A percentile compares a stretch with the other conserved stretches of the same genome.
These are phyloP conservation scores for Aspergillus wentii DNA, from an alignment of 495 filamentous ascomycete genomes.

Conservation along the genomic window DNA sequence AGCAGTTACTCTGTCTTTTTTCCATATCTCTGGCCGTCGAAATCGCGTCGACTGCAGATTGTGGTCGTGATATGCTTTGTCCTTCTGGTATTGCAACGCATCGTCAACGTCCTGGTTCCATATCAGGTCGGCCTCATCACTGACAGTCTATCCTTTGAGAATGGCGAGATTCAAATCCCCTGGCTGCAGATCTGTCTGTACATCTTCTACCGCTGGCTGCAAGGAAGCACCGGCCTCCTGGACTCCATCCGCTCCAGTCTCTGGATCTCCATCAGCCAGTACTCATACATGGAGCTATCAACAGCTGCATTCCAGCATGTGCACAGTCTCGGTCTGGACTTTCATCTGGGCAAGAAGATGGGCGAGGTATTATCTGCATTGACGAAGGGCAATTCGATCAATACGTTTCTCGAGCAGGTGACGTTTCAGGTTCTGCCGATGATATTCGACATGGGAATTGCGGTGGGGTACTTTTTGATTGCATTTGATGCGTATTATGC, in stretches of 20 bases:
- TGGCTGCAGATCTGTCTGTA: constrained; percentile 60
- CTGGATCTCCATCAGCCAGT: constrained; percentile 81
- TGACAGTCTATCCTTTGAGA: constrained; percentile 48
- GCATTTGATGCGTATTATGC: constrained; percentile 73
- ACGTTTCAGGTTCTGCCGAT: constrained; percentile 79
- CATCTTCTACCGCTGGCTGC: constrained; percentile 65
- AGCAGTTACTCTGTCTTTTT: constrained; percentile 86
- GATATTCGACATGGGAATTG: constrained; percentile 74
- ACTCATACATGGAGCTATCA: constrained; percentile 72
- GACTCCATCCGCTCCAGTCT: constrained; percentile 63
- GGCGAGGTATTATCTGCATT: constrained; percentile 81
- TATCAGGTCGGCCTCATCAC: constrained; percentile 62
- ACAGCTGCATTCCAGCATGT: constrained; percentile 87
- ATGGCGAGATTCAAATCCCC: constrained; percentile 35
- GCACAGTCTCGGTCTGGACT: constrained; percentile 76
- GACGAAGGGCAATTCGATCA: constrained; percentile 79
- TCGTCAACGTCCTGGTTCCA: constrained; percentile 75
- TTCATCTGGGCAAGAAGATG: constrained; percentile 79
- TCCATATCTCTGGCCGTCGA: constrained; percentile 85
- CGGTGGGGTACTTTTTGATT: constrained; percentile 69
- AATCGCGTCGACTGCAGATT: constrained; percentile 62
- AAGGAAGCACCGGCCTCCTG: constrained; percentile 52
- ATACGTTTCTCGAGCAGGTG: constrained; percentile 77
- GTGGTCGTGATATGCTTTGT: constrained; percentile 71
- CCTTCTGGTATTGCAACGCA: constrained; percentile 66